phyloP scores from a whole-genome alignment of 129 eudicot species.

The Escallonia rubra region DNA sequence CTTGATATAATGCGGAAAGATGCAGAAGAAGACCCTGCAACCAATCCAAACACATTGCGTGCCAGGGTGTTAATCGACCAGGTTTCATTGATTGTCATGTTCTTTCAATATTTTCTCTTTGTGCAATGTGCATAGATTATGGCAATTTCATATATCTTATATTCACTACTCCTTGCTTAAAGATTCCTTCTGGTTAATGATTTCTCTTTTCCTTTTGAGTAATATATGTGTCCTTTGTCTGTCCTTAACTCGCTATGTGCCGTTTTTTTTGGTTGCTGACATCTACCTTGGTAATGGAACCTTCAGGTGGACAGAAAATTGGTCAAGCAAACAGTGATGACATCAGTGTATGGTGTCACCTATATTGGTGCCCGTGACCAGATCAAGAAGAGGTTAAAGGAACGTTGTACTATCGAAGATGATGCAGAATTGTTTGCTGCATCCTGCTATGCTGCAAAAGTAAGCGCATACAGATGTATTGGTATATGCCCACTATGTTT shows the following conservation, averaged over 20 bases:
- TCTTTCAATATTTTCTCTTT: background rate
- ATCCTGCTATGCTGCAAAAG: conserved; percentile 85
- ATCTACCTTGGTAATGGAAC: conserved; percentile 8
- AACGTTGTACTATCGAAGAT: conserved; percentile 68
- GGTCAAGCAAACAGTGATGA: conserved; percentile 98
- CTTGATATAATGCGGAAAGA: conserved; percentile 84
- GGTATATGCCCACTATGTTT: background rate
- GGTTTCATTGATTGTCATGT: conserved; percentile 30
- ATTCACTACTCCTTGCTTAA: background rate
- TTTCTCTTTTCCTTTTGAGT: background rate
- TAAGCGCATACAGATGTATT: conserved; percentile 20
- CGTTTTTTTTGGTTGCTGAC: background rate
- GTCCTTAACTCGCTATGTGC: background rate
- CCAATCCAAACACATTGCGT: conserved; percentile 54
- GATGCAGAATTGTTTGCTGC: conserved; percentile 61
- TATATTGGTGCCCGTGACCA: conserved; percentile 98
- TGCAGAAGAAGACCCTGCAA: conserved; percentile 64
- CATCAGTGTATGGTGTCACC: conserved; percentile 96
- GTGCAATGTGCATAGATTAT: no score
- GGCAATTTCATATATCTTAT: no score
- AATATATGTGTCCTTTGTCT: background rate
- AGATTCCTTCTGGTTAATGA: background rate
- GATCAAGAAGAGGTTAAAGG: conserved; percentile 80
- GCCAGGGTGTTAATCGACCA: conserved; percentile 69
- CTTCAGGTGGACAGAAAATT: conserved; percentile 81